Evolutionary conservation across 2,329 filamentous ascomycete genomes (phyloP), one percentile per base, ranked within the genome.

Genomic region (Sphaerulina musiva): DNA sequence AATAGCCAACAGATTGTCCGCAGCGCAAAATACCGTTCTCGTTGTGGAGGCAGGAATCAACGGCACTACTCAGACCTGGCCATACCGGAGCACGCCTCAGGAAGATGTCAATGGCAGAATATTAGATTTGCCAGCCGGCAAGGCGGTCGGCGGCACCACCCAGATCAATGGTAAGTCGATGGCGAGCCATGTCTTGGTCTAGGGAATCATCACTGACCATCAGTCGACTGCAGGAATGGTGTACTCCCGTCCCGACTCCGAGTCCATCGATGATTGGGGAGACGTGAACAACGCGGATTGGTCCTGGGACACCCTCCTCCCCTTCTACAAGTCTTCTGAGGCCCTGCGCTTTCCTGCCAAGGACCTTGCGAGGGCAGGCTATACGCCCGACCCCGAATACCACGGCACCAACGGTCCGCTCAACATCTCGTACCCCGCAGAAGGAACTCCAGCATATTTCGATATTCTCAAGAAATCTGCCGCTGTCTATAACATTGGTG

Each of bases 391-490:
- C 39, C 36, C 42, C 20, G 56, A 54, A 14, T 53, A 48, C 26
- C 58, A 60, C 41, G 56, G 58, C 26, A 12, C 26, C 6, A 43
- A 50, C 14, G 61, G 59, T n/a, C 53, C 56, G 6, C 23, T 60
- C 10, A 55, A 53, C 10, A 51, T 55, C 8, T 56, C 56, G 3
- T 64, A 51, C n/a, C 54, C 53, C 7, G 53, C 54, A 9, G 17
- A 47, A 12, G 42, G 41, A 4, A 58, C 42, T 39, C 50, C 41
- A 4, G 54, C 53, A 11, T 50, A 42, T 26, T 51, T 46, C 46
- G 43, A 51, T 4, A 60, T 67, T 0, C 55, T 77, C 23, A 73
- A 72, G 54, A 51, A 67, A 3, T 73, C 73, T 7, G 70, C 67
- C 10, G 57, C 65, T 44, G 57, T 47, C 7, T 54, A 72, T 3